These are phyloP conservation scores for Komagataella ulmi DNA, from an alignment of 805 yeast species.

Conservation along the genomic window DNA sequence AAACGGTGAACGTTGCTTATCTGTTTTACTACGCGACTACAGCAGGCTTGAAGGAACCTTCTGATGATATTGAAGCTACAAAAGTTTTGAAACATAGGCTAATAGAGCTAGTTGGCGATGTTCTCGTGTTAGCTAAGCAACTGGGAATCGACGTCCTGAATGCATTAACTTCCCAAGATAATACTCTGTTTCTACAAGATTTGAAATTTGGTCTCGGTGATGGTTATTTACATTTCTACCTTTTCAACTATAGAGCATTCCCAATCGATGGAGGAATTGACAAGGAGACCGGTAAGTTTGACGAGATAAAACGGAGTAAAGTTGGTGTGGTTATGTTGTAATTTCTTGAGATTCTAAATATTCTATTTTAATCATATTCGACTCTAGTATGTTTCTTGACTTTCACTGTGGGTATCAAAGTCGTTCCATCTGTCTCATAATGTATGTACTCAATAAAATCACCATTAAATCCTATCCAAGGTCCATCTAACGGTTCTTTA, in stretches of 20 bases:
- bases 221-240: constrained; percentile 79
- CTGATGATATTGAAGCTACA: constrained; percentile 25
- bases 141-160: constrained; percentile 81
- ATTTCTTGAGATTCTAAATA: neutral
- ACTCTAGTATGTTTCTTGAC: constrained; percentile 8
- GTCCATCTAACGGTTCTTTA: constrained; percentile 34
- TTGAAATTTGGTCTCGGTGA: constrained; percentile 90
- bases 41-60: constrained; percentile 27
- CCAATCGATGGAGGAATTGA: constrained; percentile 75
- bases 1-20: constrained; percentile 74
- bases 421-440: constrained; percentile 7
- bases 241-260: constrained; percentile 80
- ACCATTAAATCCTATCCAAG: constrained; percentile 45
- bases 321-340: constrained; percentile 83
- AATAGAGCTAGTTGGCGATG: constrained; percentile 50
- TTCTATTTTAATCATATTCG: constrained; percentile 10
- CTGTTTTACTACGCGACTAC: constrained; percentile 82
- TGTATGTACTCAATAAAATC: constrained; percentile 30
- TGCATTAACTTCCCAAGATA: constrained; percentile 85
- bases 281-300: constrained; percentile 35
- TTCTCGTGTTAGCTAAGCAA: constrained; percentile 59
- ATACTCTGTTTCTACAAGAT: constrained; percentile 66
- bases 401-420: neutral
- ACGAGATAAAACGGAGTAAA: constrained; percentile 51
- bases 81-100: constrained; percentile 43